A percentile compares a stretch with the other conserved stretches of the same genome.
phyloP scores from a whole-genome alignment of 2,329 filamentous ascomycete species.

The Thielaviopsis punctulata region DNA sequence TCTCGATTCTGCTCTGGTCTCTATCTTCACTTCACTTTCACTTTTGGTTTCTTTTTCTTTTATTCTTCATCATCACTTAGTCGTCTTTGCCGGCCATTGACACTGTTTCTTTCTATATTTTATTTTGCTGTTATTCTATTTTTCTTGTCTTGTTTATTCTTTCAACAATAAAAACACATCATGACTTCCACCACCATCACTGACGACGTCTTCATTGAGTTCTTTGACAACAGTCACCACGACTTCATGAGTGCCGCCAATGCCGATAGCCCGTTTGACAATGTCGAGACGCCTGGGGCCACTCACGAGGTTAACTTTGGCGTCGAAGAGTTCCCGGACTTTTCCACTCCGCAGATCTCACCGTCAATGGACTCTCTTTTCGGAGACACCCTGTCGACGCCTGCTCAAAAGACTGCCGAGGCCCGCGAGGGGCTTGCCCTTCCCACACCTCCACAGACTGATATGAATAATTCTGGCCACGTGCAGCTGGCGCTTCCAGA shows the following conservation, averaged over 20 bases:
- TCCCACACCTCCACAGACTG: not conserved
- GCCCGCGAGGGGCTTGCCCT: not conserved
- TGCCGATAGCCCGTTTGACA: not conserved
- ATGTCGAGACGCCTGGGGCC: not conserved
- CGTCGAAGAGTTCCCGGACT: not conserved
- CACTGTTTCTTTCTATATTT: not conserved
- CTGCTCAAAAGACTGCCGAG: not conserved
- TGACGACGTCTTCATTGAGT: not conserved
- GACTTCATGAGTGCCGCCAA: not conserved
- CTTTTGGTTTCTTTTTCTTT: not conserved
- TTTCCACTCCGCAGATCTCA: not conserved
- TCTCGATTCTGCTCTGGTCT: not conserved
- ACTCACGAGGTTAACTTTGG: not conserved
- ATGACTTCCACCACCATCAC: not conserved
- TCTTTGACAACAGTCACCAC: not conserved
- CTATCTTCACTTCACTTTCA: not conserved
- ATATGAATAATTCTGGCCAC: not conserved
- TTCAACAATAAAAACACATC: not conserved
- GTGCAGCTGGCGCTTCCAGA: not conserved
- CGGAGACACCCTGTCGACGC: too few species aligned
- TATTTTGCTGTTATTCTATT: not conserved
- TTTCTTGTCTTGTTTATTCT: not conserved
- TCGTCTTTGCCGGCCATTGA: not conserved
- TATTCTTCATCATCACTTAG: not conserved
- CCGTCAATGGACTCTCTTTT: not conserved